Evolutionary conservation across 352 stramenopile genomes (phyloP), one percentile per base, ranked within the genome.

Genomic region (Phytophthora rubi): DNA sequence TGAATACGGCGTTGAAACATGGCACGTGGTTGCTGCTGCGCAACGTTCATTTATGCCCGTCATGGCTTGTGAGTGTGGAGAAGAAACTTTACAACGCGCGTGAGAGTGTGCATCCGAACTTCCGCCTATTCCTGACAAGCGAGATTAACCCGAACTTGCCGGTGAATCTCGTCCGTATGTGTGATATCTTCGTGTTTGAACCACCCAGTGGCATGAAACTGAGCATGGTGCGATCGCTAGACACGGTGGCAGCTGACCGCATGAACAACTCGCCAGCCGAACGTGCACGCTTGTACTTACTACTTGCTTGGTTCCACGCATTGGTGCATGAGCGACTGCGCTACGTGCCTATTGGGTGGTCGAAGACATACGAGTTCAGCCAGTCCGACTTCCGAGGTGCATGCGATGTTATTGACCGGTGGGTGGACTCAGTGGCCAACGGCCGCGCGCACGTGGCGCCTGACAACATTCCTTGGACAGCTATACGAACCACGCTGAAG

Each of bases 41-140:
- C 44, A 99, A 99, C 84, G 94, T 98, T 23, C 98, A 99, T 76
- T 79, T 99, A 45, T 99, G 97, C 66, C 89, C 95, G n/a, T 95
- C 91, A 39, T 99, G 98, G 98, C 87, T 99, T 8, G 86, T 91
- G 21, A 91, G 84, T 16, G 86, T 99, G 16, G 98, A 99, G 67
- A 99, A 99, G 79, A 98, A 96, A 75, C 83, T 99, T 2, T 97
- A 97, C 71, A 94, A 90, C 45, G 83, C 85, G 10, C 87, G 88
- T 12, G 86, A 93, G 12, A 84, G 71, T 44, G 83, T 82, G 15
- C 83, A 97, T 47, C 79, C 80, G 4, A 85, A 83, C 68, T 97
- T 97, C 62, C 85, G 90, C 4, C 71, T 98, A 13, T 99, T 99
- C 76, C 85, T 99, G 55, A 99, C 98, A 0, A 99, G 94, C 68